Evolutionary conservation across 305 asterid genomes (phyloP), one percentile per base, ranked within the genome.

Genomic region (Fraxinus baroniana): DNA sequence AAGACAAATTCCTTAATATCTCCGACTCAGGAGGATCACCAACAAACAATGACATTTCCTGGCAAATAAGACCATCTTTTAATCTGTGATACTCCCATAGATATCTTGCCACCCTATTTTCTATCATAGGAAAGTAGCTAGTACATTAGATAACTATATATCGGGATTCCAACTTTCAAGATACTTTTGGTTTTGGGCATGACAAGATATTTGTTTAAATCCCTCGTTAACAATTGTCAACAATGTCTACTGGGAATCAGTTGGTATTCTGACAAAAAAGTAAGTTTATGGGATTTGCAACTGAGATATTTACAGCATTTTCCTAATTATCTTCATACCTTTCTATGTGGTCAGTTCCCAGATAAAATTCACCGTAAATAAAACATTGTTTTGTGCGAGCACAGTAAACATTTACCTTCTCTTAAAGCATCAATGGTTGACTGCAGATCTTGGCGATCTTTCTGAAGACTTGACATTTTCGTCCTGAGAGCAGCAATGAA

Each of bases 381-480:
- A 49, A 52, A 52, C 22, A 52, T n/a, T n/a, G 28, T 7, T 37
- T 46, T 28, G 22, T 37, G 4, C 74, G 71, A 76, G 79, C 75
- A 83, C 78, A 82, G 2, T 22, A 76, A 71, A 44, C 57, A 5
- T 41, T 26, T 86, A 96, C 99, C 99, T 93, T 97, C 98, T 90
- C 90, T 93, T 84, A 97, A 90, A 84, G 98, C 98, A 84, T 89
- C 90, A 81, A 97, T 89, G 37, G 98, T 97, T 77, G 97, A 92
- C 78, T 85, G 95, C 86, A 94, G 91, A 89, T 94, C 97, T 91
- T 89, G 97, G 78, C 95, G 94, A 74, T 97, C 99, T 87, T 87
- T 97, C 89, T 97, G 97, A 77, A 94, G 90, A 88, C 90, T 91
- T 26, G 93, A 89, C 82, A 94, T 84, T 87, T 86, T 93, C 86